Evolutionary conservation across 78 protist genomes (phyloP).

Genomic region (Monocercomonoides exilis): DNA sequence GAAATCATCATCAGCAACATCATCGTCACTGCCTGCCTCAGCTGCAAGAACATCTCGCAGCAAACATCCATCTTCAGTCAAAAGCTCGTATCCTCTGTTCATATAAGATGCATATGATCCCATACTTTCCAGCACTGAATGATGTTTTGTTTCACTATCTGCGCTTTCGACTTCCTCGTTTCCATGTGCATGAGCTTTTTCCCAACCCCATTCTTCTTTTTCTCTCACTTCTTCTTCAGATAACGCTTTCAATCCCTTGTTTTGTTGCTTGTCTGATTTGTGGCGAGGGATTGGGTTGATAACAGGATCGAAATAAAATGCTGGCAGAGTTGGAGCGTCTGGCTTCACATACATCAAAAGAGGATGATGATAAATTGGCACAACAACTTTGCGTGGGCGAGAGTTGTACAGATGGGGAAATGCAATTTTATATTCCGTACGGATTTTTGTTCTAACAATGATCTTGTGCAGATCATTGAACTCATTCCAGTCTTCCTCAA

Average conservation of each 20-base stretch:
- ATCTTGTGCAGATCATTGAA: conserved; percentile 96
- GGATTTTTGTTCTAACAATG: conserved; percentile 85
- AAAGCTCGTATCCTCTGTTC: neutral
- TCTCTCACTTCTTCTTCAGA: neutral
- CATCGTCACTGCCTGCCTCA: too few relatives aligned
- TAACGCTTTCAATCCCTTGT: neutral
- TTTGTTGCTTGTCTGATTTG: neutral
- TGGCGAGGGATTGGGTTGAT: conserved; percentile 77
- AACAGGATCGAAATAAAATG: conserved; percentile 84
- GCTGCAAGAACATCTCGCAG: too few relatives aligned
- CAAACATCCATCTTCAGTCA: neutral
- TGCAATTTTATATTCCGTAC: conserved; percentile 94
- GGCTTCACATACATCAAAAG: conserved; percentile 62
- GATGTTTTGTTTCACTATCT: conserved; percentile 23
- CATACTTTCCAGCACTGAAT: too few relatives aligned
- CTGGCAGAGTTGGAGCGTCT: conserved; percentile 86
- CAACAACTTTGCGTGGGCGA: conserved; percentile 80
- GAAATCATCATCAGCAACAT: neutral
- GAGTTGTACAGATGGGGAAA: conserved; percentile 95
- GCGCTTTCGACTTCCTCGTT: conserved; percentile 22
- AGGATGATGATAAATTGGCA: conserved; percentile 77
- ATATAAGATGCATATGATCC: neutral
- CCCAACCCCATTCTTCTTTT: neutral
- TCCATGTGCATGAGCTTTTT: conserved; percentile 16
- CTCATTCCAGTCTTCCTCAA: conserved; percentile 91